Conservation (phyloP, 495 filamentous ascomycete genomes). For the Trichocladium antarcticum region DNA sequence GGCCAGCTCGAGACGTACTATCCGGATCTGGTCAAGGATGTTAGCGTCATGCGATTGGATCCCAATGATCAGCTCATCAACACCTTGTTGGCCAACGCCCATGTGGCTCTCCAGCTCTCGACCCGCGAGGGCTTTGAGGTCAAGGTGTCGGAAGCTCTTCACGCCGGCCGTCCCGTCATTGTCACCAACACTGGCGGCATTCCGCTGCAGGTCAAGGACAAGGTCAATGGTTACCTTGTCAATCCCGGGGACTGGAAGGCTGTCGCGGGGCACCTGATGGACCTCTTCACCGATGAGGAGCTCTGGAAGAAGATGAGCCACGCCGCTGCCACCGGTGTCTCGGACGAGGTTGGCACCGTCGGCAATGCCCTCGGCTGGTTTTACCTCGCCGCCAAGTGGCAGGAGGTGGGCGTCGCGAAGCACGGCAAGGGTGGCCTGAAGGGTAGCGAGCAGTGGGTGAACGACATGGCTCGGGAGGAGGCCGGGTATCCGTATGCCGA, state of each 20-base stretch:
- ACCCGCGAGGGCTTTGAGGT: slow-evolving; percentile 82
- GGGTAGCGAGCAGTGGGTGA: slow-evolving; percentile 54
- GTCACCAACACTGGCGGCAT: slow-evolving; percentile 72
- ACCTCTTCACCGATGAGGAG: slow-evolving; percentile 56
- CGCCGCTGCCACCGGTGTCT: slow-evolving; percentile 55
- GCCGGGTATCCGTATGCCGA: slow-evolving; percentile 48
- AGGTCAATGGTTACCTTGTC: slow-evolving; percentile 67
- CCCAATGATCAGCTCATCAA: slow-evolving; percentile 77
- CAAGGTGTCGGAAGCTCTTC: slow-evolving; percentile 79
- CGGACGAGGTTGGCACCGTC: slow-evolving; percentile 74
- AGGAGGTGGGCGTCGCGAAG: slow-evolving; percentile 32
- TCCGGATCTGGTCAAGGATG: slow-evolving; percentile 41
- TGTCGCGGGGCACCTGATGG: slow-evolving; percentile 57
- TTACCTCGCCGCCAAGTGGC: slow-evolving; percentile 57
- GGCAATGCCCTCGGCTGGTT: slow-evolving; percentile 71
- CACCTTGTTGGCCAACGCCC: slow-evolving; percentile 61
- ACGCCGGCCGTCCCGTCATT: slow-evolving; percentile 75
- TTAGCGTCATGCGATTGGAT: slow-evolving; percentile 66
- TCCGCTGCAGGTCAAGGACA: slow-evolving; percentile 65
- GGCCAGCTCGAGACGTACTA: slow-evolving; percentile 48
- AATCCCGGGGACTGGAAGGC: slow-evolving; percentile 59
- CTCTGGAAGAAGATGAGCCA: slow-evolving; percentile 56
- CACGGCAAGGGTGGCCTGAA: slow-evolving; percentile 30
- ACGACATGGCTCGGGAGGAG: slow-evolving; percentile 64
- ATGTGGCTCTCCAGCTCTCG: slow-evolving; percentile 67